A percentile compares a stretch with the other conserved stretches of the same genome.
phyloP scores from a whole-genome alignment of 1,284 basidiomycete species.

The Leccinum pseudoinsigne region DNA sequence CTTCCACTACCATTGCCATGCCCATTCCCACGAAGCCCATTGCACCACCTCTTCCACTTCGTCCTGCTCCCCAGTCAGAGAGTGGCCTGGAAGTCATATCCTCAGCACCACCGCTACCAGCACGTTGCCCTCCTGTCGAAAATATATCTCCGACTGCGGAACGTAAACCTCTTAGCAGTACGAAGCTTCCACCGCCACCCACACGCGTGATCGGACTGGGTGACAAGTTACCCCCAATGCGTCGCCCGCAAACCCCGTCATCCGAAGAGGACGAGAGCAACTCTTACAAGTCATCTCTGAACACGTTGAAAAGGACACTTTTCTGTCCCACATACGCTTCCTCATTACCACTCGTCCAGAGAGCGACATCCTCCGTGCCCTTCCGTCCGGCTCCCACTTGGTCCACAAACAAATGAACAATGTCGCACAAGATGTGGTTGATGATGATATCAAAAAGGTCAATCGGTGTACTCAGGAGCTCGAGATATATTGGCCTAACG shows the following conservation, averaged over 20 bases:
- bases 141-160: slow-evolving; percentile 31
- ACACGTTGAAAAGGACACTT: too few species aligned
- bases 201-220: slow-evolving; percentile 67
- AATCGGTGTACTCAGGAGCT: too few species aligned
- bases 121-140: slow-evolving; percentile 18
- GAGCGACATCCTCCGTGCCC: too few species aligned
- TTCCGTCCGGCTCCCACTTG: too few species aligned
- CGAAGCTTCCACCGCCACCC: slow-evolving; percentile 64
- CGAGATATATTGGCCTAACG: too few species aligned
- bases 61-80: slow-evolving; percentile 19
- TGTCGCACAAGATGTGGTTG: too few species aligned
- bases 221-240: slow-evolving; percentile 65
- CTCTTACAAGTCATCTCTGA: too few species aligned
- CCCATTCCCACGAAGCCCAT: slow-evolving; percentile 13
- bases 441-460: too few species aligned
- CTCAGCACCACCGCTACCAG: slow-evolving; percentile 29
- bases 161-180: slow-evolving; percentile 47
- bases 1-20: neutral
- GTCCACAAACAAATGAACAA: too few species aligned
- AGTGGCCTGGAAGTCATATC: slow-evolving; percentile 4
- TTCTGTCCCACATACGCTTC: too few species aligned
- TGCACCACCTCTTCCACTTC: slow-evolving; percentile 31
- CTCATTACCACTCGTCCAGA: too few species aligned
- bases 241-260: slow-evolving; percentile 45
- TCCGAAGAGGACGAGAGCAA: slow-evolving; percentile 48